Evolutionary conservation across 441 rosid species (phyloP).

Genomic region (Metrosideros polymorpha): DNA sequence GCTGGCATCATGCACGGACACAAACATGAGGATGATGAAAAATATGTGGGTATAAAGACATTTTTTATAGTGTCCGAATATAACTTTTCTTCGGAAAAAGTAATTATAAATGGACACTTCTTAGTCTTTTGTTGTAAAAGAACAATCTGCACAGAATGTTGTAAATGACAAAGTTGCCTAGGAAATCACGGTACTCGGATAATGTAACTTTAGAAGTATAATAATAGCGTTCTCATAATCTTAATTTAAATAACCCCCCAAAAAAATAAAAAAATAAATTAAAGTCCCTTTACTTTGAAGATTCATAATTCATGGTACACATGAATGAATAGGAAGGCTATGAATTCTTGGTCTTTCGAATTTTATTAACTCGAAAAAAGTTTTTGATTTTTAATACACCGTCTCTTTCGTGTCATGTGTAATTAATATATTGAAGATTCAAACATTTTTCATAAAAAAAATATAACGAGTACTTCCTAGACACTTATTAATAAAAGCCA

Average conservation of each 20-base stretch:
- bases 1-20: neutral
- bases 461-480: neutral
- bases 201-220: neutral
- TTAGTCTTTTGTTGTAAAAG: neutral
- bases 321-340: too few species aligned
- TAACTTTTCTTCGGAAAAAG: neutral
- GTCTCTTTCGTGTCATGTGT: too few species aligned
- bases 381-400: too few species aligned
- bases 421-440: neutral
- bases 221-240: neutral
- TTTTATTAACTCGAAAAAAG: rapidly evolving
- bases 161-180: neutral
- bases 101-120: neutral
- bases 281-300: neutral
- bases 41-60: neutral
- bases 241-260: neutral
- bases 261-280: neutral
- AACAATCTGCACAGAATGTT: neutral
- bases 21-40: neutral
- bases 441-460: too few species aligned
- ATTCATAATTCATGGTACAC: too few species aligned
- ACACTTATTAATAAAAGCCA: neutral
- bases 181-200: neutral
- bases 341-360: neutral
- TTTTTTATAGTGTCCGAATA: neutral